Evolutionary conservation across 2,329 filamentous ascomycete genomes (phyloP), one percentile per base, ranked within the genome.

Genomic region (Geoglossum cookeanum): DNA sequence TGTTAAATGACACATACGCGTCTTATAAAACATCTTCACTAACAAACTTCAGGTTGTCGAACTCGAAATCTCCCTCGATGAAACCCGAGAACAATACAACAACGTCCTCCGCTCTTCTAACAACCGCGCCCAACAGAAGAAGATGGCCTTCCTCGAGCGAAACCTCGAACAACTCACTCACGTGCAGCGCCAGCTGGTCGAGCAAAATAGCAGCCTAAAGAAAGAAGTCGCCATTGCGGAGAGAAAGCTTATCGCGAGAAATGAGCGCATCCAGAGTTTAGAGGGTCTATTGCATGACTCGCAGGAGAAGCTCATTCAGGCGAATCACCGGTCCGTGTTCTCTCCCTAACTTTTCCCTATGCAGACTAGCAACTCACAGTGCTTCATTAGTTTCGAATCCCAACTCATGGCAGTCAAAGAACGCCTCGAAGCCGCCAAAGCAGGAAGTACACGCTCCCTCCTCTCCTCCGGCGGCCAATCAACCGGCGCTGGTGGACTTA

Each of bases 191-290:
- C 92, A 98, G 72, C 82, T 98, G 11, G 92, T 98, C 35, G 92
- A 98, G 74, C 92, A 98, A 71, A 98, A 98, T 72, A 87, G 87
- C 64, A 85, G 84, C 61, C 77, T 98, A 66, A 98, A 98, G 82
- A 97, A 98, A 77, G 92, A 98, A 72, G 92, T 98, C 57, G 92
- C 92, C 57, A 98, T 98, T 68, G 92, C 92, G 0, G 92, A 98
- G 76, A 82, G 92, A 64, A 98, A 98, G 72, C 78, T 98, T 61
- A 94, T 94, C 69, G 92, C 92, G 29, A 79, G 92, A 64, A 97
- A 97, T 68, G 92, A 98, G 76, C 85, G 92, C 58, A 98, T 98
- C 68, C 84, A 94, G 70, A 94, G 87, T 68, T 76, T 98, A 51
- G 92, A 98, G 74, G 84, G 80, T 66, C 74, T 98, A 66, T 78